Base-by-base conservation (phyloP, 2,329 filamentous ascomycete species). In the Calonectria montana region DNA sequence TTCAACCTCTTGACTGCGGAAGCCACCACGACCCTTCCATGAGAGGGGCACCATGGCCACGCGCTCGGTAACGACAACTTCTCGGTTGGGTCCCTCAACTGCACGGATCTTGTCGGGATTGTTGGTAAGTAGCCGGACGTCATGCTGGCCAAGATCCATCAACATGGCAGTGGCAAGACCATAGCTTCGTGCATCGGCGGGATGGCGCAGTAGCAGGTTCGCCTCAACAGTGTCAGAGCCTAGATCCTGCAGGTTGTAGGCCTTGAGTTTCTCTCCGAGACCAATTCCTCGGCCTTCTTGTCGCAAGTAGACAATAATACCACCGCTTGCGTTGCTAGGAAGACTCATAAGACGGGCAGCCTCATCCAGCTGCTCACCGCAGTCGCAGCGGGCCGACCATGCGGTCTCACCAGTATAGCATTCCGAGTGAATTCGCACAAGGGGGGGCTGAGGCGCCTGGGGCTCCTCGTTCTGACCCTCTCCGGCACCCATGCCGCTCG, bases 371-470 rank as follows among this genome's bases (percentile, higher is more conserved):
- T 99, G 97, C 85, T 99, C 97, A 69, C 97, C 97, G 82, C 97
- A 99, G 85, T 99, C 97, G 85, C 97, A 99, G 31, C 97, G 92
- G 41, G 97, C 96, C 9, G 96, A 98, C 97, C 97, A 98, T 1
- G 97, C 97, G 1, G 97, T 99, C 87, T 99, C 97, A 71, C 97
- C 97, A 0, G 97, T 99, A 84, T 99, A 99, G 85, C 97, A 99
- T 84, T 99, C 97, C 3, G 94, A 97, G 83, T 99, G 97, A 81
- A 99, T 99, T 69, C 97, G 91, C 57, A 99, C 96, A 45, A 99
- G 87, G 0, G 97, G 94, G 63, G 73, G 70, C 48, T 80, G 76
- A 9, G 68, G 41, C n/a, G 63, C 31, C 47, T 39, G 69, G 57
- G 69, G 25, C 27, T 66, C 65, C 63, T 72, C 72, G 7, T 72